A percentile compares a stretch with the other conserved stretches of the same genome.
Conservation (phyloP, 1,139 yeast genomes). For the Lodderomyces orthopsilosis region DNA sequence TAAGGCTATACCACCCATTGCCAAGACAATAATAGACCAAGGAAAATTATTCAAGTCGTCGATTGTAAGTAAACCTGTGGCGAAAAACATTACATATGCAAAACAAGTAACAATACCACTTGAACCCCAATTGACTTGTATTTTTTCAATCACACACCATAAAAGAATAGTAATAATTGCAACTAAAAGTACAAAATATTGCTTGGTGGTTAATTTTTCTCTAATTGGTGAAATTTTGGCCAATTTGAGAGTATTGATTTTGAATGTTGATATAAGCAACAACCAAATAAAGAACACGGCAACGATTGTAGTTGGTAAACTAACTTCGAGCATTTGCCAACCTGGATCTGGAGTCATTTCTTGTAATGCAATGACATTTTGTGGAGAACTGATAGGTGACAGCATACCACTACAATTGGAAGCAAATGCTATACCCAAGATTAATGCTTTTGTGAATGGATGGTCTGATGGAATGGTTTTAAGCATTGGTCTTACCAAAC, state of each 20-base stretch:
- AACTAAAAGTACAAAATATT: constrained; percentile 65
- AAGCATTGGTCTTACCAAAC: constrained; percentile 84
- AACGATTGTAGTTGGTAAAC: constrained; percentile 72
- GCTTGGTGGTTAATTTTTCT: constrained; percentile 71
- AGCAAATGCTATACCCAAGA: constrained; percentile 87
- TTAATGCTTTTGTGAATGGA: constrained; percentile 76
- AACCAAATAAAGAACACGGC: constrained; percentile 69
- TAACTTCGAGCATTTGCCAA: constrained; percentile 91
- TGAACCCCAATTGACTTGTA: constrained; percentile 74
- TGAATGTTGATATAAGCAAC: constrained; percentile 64
- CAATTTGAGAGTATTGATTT: constrained; percentile 46
- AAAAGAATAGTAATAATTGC: constrained; percentile 69
- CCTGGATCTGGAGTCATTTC: constrained; percentile 76
- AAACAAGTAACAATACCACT: constrained; percentile 86
- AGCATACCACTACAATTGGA: constrained; percentile 95
- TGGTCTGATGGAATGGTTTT: constrained; percentile 79
- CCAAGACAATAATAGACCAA: constrained; percentile 90
- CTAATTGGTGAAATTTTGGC: constrained; percentile 62
- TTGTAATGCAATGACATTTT: constrained; percentile 84
- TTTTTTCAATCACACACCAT: constrained; percentile 77
- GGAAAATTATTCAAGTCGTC: constrained; percentile 91
- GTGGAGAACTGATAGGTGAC: constrained; percentile 95
- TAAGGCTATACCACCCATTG: constrained; percentile 94
- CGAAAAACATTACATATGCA: constrained; percentile 82
- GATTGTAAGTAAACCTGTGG: constrained; percentile 76